Evolutionary conservation across 177 flowering plant genomes (phyloP).

Genomic region (Telopea speciosissima): DNA sequence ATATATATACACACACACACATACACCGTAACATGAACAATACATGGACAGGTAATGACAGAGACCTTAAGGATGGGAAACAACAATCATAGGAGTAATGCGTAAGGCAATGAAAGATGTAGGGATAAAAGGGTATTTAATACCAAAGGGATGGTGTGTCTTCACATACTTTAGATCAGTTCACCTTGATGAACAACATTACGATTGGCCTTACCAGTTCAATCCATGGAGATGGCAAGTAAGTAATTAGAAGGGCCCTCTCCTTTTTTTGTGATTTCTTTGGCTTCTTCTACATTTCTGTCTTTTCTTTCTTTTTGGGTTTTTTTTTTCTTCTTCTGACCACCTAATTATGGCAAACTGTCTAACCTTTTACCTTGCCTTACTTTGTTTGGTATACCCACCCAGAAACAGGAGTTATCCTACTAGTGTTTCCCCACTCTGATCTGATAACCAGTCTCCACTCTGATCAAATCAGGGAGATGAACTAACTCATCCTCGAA

Average conservation of each 20-base stretch:
- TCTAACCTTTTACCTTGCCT: background rate
- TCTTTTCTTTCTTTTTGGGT: background rate
- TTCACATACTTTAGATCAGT: slow-evolving; percentile 79
- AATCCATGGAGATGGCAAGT: slow-evolving; percentile 99
- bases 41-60: slow-evolving; percentile 63
- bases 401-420: no score
- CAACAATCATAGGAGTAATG: slow-evolving; percentile 78
- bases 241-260: slow-evolving; percentile 17
- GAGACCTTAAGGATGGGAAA: slow-evolving; percentile 92
- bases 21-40: no score
- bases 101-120: slow-evolving; percentile 83
- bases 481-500: no score
- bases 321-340: background rate
- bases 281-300: background rate
- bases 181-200: slow-evolving; percentile 68
- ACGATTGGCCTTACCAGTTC: slow-evolving; percentile 67
- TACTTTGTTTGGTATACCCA: no score
- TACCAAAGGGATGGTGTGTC: slow-evolving; percentile 89
- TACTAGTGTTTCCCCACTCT: no score
- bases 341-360: background rate
- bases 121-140: slow-evolving; percentile 64
- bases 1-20: no score
- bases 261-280: background rate
- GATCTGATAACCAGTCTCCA: no score
- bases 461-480: no score